Conservation (phyloP, 2,329 filamentous ascomycete genomes). For the Lomentospora prolificans region DNA sequence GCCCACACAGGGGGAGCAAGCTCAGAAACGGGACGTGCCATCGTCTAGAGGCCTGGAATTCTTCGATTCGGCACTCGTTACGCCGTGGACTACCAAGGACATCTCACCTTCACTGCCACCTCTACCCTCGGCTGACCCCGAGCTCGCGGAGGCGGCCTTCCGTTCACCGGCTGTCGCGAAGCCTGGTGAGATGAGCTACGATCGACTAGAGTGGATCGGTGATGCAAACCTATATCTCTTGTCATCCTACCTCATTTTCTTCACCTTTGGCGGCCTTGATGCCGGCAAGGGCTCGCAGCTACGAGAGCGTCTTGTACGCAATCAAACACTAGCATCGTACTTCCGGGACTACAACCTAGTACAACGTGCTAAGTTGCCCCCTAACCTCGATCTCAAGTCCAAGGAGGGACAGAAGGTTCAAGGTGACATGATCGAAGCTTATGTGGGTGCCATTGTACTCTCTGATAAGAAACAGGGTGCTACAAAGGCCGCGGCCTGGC, state of each 20-base stretch:
- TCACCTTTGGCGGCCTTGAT: constrained; percentile 55
- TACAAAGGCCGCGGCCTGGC: constrained; percentile 54
- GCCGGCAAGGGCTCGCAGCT: constrained; percentile 65
- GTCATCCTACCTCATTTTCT: constrained; percentile 64
- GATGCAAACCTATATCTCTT: constrained; percentile 78
- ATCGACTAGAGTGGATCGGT: constrained; percentile 79
- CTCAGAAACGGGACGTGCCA: neutral
- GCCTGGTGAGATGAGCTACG: constrained; percentile 48
- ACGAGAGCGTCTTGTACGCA: constrained; percentile 71
- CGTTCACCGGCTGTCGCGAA: constrained; percentile 48
- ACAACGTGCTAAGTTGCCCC: constrained; percentile 47
- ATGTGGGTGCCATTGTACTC: constrained; percentile 68
- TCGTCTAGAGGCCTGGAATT: neutral
- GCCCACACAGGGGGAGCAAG: neutral
- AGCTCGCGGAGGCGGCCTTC: constrained; percentile 54
- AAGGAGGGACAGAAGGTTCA: constrained; percentile 58
- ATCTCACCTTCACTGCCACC: constrained; percentile 41
- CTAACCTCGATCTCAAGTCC: constrained; percentile 28
- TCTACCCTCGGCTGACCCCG: constrained; percentile 52
- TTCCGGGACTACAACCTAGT: constrained; percentile 63
- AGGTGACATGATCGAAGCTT: constrained; percentile 86
- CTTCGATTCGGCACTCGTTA: constrained; percentile 20
- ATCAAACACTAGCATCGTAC: constrained; percentile 64
- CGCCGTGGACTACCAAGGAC: constrained; percentile 40
- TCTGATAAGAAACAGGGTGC: constrained; percentile 57